phyloP scores from a whole-genome alignment of 2,329 filamentous ascomycete species.

The Alternaria postmessia region DNA sequence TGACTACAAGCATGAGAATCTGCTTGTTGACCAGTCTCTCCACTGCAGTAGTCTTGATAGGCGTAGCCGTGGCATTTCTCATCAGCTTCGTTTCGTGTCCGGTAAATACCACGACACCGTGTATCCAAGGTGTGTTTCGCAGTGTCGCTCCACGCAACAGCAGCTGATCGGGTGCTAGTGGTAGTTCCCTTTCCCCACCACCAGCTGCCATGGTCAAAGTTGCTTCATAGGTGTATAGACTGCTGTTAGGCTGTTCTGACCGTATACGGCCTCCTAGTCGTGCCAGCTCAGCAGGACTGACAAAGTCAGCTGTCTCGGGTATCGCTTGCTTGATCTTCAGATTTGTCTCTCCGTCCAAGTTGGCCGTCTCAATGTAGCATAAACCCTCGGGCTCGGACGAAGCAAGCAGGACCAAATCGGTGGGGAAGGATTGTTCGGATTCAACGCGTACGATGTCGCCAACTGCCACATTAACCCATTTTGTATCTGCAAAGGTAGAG shows the following conservation, averaged over 20 bases:
- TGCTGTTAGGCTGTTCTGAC: constrained; percentile 98
- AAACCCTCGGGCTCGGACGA: constrained; percentile 97
- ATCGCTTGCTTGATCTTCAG: constrained; percentile 98
- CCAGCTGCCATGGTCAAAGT: constrained; percentile 90
- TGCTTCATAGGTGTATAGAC: constrained; percentile 96
- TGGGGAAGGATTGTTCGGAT: constrained; percentile 93
- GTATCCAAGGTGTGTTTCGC: constrained; percentile 95
- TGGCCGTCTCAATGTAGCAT: constrained; percentile 98
- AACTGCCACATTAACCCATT: constrained; percentile 92
- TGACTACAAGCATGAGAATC: constrained; percentile 86
- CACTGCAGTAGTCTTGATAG: constrained; percentile 97
- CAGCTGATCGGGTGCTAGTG: constrained; percentile 90
- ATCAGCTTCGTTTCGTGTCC: constrained; percentile 99
- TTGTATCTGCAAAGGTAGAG: constrained; percentile 82
- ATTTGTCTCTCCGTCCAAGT: constrained; percentile 97
- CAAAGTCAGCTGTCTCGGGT: constrained; percentile 87
- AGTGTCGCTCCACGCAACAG: constrained; percentile 91
- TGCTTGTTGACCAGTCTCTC: constrained; percentile 93
- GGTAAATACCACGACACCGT: constrained; percentile 95
- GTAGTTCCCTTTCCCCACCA: constrained; percentile 90
- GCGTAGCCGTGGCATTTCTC: constrained; percentile 95
- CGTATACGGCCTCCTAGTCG: constrained; percentile 84
- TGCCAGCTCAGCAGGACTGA: constrained; percentile 86
- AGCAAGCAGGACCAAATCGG: constrained; percentile 89
- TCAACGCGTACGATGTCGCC: constrained; percentile 93